A percentile compares a stretch with the other conserved stretches of the same genome.
These are phyloP conservation scores for Ilex asprella DNA, from an alignment of 257 asterid species.

Conservation along the genomic window DNA sequence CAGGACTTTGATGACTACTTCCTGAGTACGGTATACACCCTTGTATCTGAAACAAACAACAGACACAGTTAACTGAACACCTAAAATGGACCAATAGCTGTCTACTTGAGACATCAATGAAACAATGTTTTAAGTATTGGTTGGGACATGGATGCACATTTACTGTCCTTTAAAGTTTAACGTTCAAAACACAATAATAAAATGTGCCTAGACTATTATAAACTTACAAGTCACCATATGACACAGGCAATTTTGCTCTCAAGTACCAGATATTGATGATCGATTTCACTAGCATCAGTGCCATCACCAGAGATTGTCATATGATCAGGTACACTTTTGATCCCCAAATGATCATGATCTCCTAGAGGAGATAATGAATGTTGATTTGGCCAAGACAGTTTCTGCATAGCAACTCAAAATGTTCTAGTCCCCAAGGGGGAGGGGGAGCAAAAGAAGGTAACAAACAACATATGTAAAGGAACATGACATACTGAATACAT, in stretches of 20 bases:
- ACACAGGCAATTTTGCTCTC: constrained; percentile 60
- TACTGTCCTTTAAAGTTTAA: too few species aligned
- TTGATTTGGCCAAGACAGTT: constrained; percentile 33
- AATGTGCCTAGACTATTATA: not conserved
- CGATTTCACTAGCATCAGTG: constrained; percentile 69
- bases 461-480: too few species aligned
- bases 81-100: not conserved
- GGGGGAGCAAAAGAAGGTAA: too few species aligned
- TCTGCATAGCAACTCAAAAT: constrained; percentile 32
- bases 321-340: constrained; percentile 39
- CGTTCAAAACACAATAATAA: not conserved
- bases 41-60: constrained; percentile 51
- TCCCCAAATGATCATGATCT: constrained; percentile 17
- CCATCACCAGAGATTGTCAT: constrained; percentile 55
- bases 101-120: not conserved
- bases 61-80: constrained; percentile 13
- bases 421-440: not conserved
- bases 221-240: constrained; percentile 68
- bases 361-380: constrained; percentile 26
- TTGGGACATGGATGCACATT: not conserved
- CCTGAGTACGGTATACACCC: constrained; percentile 82
- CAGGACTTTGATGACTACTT: constrained; percentile 93
- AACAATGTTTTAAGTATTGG: not conserved
- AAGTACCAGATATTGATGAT: constrained; percentile 42
- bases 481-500: too few species aligned